These are phyloP conservation scores for Orobanche coerulescens DNA, from an alignment of 257 asterid genomes.

Conservation along the genomic window DNA sequence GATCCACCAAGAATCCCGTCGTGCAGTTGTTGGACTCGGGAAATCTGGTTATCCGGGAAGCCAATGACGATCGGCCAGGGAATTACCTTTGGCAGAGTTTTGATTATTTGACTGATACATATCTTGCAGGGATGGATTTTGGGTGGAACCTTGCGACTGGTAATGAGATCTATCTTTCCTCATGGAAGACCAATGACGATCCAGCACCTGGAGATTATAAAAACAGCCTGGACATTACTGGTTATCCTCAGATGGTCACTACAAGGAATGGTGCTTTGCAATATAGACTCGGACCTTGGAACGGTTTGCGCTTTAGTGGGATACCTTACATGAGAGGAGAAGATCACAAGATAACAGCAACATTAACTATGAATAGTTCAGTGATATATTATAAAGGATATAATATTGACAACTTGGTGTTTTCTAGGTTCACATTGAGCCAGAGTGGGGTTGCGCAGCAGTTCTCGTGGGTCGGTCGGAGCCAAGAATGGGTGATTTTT, in stretches of 20 bases:
- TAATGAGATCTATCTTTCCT: conserved; percentile 20
- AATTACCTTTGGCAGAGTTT: background rate
- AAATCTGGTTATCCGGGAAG: conserved; percentile 37
- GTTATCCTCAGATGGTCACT: conserved; percentile 28
- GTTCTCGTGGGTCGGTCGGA: conserved; percentile 7
- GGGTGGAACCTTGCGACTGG: conserved; percentile 29
- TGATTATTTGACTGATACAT: conserved; percentile 33
- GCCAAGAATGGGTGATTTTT: conserved; percentile 20
- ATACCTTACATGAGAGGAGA: background rate
- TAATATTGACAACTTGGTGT: conserved; percentile 14
- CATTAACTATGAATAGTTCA: background rate
- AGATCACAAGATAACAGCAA: background rate
- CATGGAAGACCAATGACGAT: conserved; percentile 36
- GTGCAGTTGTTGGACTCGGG: conserved; percentile 35
- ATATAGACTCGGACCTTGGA: conserved; percentile 42
- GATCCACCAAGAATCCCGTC: conserved; percentile 18
- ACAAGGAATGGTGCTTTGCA: background rate
- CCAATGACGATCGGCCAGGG: background rate
- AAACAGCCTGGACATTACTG: conserved; percentile 24
- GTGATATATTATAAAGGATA: conserved; percentile 25
- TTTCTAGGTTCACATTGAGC: conserved; percentile 17
- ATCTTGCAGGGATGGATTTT: conserved; percentile 31
- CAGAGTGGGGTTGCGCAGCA: conserved; percentile 13
- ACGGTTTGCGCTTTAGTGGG: conserved; percentile 41
- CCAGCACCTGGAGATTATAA: conserved; percentile 28